Evolutionary conservation across 371 early-diverging fungal genomes (phyloP), one percentile per base, ranked within the genome.

Genomic region (Chytridium lagenaria): DNA sequence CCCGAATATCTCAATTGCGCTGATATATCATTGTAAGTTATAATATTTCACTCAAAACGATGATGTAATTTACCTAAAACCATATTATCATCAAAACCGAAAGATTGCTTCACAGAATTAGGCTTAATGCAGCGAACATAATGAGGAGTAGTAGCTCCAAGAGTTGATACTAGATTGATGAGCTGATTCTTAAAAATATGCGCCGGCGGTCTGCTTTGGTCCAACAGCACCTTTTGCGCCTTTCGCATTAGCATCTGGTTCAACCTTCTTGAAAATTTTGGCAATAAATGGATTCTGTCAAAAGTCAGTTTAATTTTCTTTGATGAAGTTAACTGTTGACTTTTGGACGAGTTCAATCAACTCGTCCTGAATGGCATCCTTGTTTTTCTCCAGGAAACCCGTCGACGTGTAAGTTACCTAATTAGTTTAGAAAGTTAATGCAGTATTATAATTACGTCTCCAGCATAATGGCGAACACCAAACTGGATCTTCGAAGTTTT

Each of bases 101-200:
- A 79, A 2, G 85, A 72, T 34, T 75, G 77, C 68, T 90, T 91
- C 49, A 75, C 64, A n/a, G 80, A 67, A 78, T 92, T 92, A 16
- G 92, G 92, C 71, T 90, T 85, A 63, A 92, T 90, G 80, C 92
- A 92, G 28, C 91, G 76, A n/a, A 92, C 88, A 80, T 83, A 86
- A 74, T 83, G 83, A 2, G 84, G 81, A 15, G 77, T 80, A 5
- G 84, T 83, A 1, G 80, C 63, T 0, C 66, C 72, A 52, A 86
- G 68, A 1, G 81, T 83, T 19, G 79, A 69, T 0, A 86, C 82
- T 15, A 86, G 71, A 28, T 70, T 70, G 1, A 68, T 51, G 1
- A 86, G 73, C 65, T 78, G 81, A 51, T 78, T 81, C 37, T 73
- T 76, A 72, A 86, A n/a, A 83, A 19, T 67, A 67, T 7, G 73